Evolutionary conservation across 2,329 filamentous ascomycete species (phyloP), one percentile per base, ranked within the genome.

Genomic region (Talaromyces sp.): DNA sequence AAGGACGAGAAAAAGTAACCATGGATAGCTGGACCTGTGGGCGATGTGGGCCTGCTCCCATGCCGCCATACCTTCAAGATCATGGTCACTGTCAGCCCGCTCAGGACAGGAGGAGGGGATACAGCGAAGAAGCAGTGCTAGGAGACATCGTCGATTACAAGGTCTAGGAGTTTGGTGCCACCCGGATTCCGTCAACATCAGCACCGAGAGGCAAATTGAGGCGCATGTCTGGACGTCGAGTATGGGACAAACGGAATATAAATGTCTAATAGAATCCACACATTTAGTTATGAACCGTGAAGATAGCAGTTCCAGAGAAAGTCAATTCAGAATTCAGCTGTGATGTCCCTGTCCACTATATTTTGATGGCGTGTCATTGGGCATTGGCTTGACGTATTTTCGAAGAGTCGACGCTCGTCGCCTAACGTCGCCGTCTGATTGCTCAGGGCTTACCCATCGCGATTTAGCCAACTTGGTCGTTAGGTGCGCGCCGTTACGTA

Each of bases 291-390:
- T 39, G 33, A 37, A 22, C 52, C 10, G 52, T 56, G 19, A 52
- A 52, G 27, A 52, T 52, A 31, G 49, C 24, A 19, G 31, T 37
- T 22, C 52, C 14, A n/a, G 33, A 37, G 45, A 62, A 62, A 62
- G 60, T 54, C 60, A 62, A 62, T 52, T 61, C 31, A 33, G 31
- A 22, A 24, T 31, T 62, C 60, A 62, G 60, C 60, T 62, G 47
- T 43, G 35, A 54, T 33, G 60, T 62, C 60, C 60, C 47, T 54
- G 35, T 19, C 27, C 50, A 50, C 24, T 61, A 39, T 52, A 54
- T 31, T 54, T 41, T 37, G 31, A 39, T 37, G 31, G 52, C 11
- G 33, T 37, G n/a, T 56, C 31, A 56, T 56, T 56, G 52, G 52
- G 33, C 52, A 37, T 39, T 37, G n/a, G 52, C 50, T 19, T 31